Percentiles rank a stretch among this genome's conserved stretches.
Conservation (phyloP, 1,284 basidiomycete genomes). For the Thelephora terrestris region DNA sequence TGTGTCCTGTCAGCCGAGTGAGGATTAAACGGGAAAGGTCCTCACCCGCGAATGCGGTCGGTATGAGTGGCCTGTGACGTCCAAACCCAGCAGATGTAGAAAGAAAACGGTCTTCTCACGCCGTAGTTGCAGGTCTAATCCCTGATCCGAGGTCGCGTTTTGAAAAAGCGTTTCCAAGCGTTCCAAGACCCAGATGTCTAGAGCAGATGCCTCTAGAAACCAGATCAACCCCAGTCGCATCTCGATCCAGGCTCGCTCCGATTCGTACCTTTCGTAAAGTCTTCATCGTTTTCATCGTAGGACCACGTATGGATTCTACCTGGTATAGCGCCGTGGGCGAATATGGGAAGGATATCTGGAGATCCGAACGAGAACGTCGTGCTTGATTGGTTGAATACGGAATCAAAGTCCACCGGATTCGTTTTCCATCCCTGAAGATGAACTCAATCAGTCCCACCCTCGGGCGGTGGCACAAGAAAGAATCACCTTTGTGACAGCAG, state of each 20-base stretch:
- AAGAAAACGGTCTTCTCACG: constrained; percentile 68
- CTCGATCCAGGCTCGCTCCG: background rate
- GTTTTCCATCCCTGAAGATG: constrained; percentile 71
- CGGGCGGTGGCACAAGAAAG: background rate
- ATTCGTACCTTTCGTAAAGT: constrained; percentile 69
- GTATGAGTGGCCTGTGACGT: constrained; percentile 85
- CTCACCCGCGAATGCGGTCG: constrained; percentile 69
- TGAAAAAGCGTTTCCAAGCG: constrained; percentile 49
- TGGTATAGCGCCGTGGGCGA: constrained; percentile 60
- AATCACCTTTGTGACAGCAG: constrained; percentile 73
- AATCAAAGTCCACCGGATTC: constrained; percentile 87
- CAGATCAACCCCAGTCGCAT: no score
- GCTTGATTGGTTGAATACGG: constrained; percentile 78
- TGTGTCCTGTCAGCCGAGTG: background rate
- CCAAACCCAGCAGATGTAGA: constrained; percentile 76
- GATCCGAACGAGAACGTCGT: constrained; percentile 80
- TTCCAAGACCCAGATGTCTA: constrained; percentile 77
- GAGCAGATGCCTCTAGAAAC: constrained; percentile 61
- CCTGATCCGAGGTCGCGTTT: constrained; percentile 47
- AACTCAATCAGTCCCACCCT: constrained; percentile 1
- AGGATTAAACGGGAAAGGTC: background rate
- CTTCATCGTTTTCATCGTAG: constrained; percentile 73
- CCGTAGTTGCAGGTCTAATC: constrained; percentile 40
- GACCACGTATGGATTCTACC: constrained; percentile 70
- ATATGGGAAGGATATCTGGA: constrained; percentile 89